These are phyloP conservation scores for Colletotrichum sp. DNA, from an alignment of 2,329 filamentous ascomycete species.

Conservation along the genomic window DNA sequence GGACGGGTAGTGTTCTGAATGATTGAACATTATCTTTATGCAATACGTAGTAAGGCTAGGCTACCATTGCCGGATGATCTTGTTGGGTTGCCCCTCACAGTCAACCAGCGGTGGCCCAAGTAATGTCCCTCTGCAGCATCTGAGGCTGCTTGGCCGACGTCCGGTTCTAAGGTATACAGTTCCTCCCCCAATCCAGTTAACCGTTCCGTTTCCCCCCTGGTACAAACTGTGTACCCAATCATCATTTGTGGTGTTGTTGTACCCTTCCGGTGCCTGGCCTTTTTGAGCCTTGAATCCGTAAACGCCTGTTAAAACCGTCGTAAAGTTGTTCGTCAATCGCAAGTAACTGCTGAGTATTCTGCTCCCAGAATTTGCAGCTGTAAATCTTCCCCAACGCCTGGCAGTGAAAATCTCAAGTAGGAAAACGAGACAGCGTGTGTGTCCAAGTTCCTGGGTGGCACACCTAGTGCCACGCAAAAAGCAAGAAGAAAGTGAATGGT, in stretches of 20 bases:
- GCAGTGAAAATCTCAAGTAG: background rate
- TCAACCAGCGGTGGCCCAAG: background rate
- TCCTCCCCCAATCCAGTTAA: background rate
- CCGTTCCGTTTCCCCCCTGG: background rate
- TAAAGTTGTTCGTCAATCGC: constrained; percentile 16
- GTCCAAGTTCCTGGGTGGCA: background rate
- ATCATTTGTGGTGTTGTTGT: background rate
- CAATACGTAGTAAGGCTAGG: background rate
- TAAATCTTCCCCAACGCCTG: constrained; percentile 9
- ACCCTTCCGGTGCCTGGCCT: background rate
- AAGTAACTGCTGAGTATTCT: background rate
- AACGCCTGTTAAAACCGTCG: constrained; percentile 13
- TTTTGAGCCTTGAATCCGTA: constrained; percentile 4
- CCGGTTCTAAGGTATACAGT: background rate
- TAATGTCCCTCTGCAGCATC: background rate
- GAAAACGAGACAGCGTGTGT: background rate
- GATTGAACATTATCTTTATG: constrained; percentile 21
- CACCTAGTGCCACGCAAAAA: background rate
- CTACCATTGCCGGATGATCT: background rate
- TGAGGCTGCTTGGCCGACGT: background rate
- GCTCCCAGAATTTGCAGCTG: background rate
- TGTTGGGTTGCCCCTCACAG: background rate
- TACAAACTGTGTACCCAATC: background rate
- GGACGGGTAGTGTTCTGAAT: background rate
- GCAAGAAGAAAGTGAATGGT: background rate